Percentiles rank a stretch among this genome's conserved stretches.
Evolutionary conservation across 179 eudicot genomes (phyloP).

Genomic region (Silene noctiflora): DNA sequence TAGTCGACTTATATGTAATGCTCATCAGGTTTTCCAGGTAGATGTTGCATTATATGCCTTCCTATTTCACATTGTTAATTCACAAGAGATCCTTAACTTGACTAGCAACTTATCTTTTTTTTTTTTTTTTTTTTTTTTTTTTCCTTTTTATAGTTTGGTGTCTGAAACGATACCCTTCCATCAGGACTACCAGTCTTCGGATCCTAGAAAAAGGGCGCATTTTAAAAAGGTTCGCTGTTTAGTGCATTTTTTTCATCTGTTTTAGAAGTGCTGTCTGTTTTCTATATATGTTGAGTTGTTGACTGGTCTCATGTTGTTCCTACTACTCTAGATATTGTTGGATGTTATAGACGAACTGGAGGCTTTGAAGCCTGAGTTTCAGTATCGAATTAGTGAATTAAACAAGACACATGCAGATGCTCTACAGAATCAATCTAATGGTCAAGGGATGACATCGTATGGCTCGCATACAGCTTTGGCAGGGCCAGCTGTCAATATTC

Average conservation of each 20-base stretch:
- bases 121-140: background rate
- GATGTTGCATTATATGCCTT: constrained; percentile 2
- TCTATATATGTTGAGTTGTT: constrained; percentile 10
- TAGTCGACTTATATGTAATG: constrained; percentile 79
- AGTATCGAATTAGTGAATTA: constrained; percentile 31
- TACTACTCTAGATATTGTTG: constrained; percentile 36
- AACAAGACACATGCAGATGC: constrained; percentile 30
- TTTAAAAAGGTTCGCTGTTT: constrained; percentile 36
- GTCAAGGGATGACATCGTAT: constrained; percentile 25
- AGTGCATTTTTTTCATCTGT: constrained; percentile 10
- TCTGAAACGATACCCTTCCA: constrained; percentile 92
- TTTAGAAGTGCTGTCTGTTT: background rate
- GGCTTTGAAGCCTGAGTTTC: constrained; percentile 46
- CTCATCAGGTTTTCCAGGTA: constrained; percentile 91
- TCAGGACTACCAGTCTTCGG: constrained; percentile 57
- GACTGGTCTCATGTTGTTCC: constrained; percentile 14
- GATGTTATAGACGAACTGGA: constrained; percentile 46
- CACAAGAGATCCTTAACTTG: background rate
- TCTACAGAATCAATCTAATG: constrained; percentile 23
- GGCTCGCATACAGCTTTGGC: constrained; percentile 29
- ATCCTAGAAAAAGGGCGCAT: constrained; percentile 30
- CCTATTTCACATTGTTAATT: background rate
- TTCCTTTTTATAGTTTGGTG: constrained; percentile 52
- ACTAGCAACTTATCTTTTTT: background rate
- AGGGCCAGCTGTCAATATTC: constrained; percentile 20